Conservation (phyloP, 371 early-diverging fungal species). For the Mucor circinelloides region DNA sequence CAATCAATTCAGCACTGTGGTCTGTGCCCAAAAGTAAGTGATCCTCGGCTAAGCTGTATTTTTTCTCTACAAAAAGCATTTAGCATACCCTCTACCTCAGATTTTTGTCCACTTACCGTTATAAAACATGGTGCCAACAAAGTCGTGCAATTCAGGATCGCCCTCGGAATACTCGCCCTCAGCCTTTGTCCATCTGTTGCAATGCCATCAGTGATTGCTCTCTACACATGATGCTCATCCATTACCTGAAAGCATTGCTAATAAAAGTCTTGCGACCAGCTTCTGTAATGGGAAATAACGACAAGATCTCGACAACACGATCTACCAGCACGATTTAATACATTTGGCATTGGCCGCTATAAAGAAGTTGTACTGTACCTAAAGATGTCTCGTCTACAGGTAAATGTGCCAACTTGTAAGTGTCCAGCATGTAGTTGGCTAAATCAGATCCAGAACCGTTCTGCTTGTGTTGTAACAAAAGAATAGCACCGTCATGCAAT, state of each 20-base stretch:
- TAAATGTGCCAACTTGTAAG: slow-evolving; percentile 71
- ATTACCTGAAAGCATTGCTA: slow-evolving; percentile 48
- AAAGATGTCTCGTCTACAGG: slow-evolving; percentile 73
- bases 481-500: slow-evolving; percentile 75
- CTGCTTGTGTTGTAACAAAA: slow-evolving; percentile 80
- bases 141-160: slow-evolving; percentile 85
- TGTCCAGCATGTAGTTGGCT: slow-evolving; percentile 76
- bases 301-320: slow-evolving; percentile 61
- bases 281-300: slow-evolving; percentile 42
- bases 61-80: slow-evolving; percentile 38
- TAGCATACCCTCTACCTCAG: neutral
- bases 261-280: slow-evolving; percentile 50
- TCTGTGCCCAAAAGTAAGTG: slow-evolving; percentile 77
- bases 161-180: slow-evolving; percentile 66
- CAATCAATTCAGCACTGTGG: slow-evolving; percentile 78
- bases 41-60: slow-evolving; percentile 70
- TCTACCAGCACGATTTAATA: slow-evolving; percentile 28
- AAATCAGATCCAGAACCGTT: slow-evolving; percentile 86
- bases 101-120: slow-evolving; percentile 56
- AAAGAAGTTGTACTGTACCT: slow-evolving; percentile 43
- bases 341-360: neutral
- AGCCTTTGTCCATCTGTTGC: slow-evolving; percentile 68
- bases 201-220: neutral
- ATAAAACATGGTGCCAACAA: slow-evolving; percentile 73
- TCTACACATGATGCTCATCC: neutral